Evolutionary conservation across 306 rosid species (phyloP).

Genomic region (Ammopiptanthus mongolicus): DNA sequence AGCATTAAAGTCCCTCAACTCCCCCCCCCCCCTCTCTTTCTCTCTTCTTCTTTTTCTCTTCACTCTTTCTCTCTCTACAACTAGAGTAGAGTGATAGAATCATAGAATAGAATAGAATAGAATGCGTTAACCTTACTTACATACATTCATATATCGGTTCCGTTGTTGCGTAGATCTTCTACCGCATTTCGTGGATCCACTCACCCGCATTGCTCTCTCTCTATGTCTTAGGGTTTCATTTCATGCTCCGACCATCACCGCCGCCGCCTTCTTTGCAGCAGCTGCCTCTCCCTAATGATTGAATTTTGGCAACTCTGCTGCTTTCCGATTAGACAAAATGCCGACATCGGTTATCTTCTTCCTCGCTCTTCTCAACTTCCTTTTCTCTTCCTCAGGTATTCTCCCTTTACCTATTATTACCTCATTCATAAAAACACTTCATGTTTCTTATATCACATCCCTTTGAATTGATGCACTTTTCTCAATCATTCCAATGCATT

Average conservation of each 20-base stretch:
- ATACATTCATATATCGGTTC: neutral
- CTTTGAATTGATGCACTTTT: neutral
- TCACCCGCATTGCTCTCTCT: slow-evolving; percentile 34
- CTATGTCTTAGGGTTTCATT: slow-evolving; percentile 73
- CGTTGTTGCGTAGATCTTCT: slow-evolving; percentile 38
- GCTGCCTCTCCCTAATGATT: too few species aligned
- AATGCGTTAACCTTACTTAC: neutral
- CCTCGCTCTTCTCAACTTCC: slow-evolving; percentile 44
- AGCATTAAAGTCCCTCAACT: slow-evolving; percentile 43
- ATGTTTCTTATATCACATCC: too few species aligned
- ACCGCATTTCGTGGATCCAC: slow-evolving; percentile 84
- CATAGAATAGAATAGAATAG: too few species aligned
- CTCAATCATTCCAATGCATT: neutral
- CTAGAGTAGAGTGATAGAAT: too few species aligned
- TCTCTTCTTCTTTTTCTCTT: neutral
- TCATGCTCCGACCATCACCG: slow-evolving; percentile 15
- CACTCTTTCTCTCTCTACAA: too few species aligned
- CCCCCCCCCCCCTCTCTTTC: neutral
- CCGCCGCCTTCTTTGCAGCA: slow-evolving; percentile 17
- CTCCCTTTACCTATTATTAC: too few species aligned
- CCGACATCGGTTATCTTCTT: slow-evolving; percentile 44
- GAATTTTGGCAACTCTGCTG: too few species aligned
- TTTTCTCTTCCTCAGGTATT: slow-evolving; percentile 58
- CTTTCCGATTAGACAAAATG: slow-evolving; percentile 51
- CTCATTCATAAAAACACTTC: too few species aligned